Evolutionary conservation across 441 rosid genomes (phyloP).

Genomic region (Gossypium aridum): DNA sequence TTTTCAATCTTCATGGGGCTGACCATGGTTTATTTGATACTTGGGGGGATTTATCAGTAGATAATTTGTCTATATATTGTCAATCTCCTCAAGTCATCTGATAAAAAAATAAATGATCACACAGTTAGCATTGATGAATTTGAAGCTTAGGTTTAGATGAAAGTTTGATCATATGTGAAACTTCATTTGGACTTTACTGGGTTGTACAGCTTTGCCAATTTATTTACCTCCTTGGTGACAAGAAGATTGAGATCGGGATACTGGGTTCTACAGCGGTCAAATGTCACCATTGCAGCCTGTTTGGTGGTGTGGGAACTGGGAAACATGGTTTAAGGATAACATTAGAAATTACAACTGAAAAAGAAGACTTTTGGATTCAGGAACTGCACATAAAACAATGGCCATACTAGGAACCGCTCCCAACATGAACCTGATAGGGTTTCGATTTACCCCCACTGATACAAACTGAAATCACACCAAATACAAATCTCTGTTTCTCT

Average conservation of each 20-base stretch:
- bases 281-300: too few species aligned
- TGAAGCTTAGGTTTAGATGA: not conserved
- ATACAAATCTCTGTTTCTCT: conserved; percentile 17
- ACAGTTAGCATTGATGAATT: not conserved
- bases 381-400: conserved; percentile 30
- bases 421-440: conserved; percentile 35
- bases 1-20: not conserved
- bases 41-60: not conserved
- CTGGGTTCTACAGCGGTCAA: too few species aligned
- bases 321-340: not conserved
- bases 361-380: conserved; percentile 10
- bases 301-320: too few species aligned
- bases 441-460: conserved; percentile 7
- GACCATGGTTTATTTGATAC: not conserved
- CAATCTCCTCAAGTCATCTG: not conserved
- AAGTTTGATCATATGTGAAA: too few species aligned
- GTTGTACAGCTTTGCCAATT: too few species aligned
- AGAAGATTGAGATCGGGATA: too few species aligned
- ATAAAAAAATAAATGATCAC: not conserved
- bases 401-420: conserved; percentile 49
- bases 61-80: not conserved
- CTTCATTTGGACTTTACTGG: too few species aligned
- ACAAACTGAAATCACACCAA: conserved; percentile 25
- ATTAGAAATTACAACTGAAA: not conserved
- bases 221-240: too few species aligned